phyloP scores from a whole-genome alignment of 2,329 filamentous ascomycete genomes.

The Aspergillus ochraceoroseus region DNA sequence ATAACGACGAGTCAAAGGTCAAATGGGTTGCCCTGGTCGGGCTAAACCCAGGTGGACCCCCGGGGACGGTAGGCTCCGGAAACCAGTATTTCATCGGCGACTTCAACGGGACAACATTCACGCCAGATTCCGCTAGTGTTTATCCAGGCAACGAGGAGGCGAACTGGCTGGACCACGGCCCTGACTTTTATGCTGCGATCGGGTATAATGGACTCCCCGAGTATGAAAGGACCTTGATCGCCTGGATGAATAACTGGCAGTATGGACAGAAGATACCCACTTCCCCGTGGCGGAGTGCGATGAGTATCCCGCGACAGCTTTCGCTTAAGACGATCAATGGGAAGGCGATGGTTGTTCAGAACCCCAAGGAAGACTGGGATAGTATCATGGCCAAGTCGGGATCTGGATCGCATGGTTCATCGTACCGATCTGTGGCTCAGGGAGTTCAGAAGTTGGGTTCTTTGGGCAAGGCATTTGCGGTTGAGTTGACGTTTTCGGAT shows the following conservation, averaged over 20 bases:
- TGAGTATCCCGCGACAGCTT: conserved; percentile 23
- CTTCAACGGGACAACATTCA: conserved; percentile 27
- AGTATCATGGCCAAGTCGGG: conserved; percentile 10
- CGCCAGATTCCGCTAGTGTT: conserved; percentile 18
- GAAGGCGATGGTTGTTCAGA: conserved; percentile 17
- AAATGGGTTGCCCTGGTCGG: conserved; percentile 29
- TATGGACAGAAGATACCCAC: conserved; percentile 25
- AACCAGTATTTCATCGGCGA: conserved; percentile 30
- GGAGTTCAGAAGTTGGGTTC: conserved; percentile 16
- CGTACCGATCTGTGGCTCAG: conserved; percentile 11
- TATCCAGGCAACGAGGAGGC: conserved; percentile 15
- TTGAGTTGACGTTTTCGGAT: conserved; percentile 22
- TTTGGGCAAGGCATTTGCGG: conserved; percentile 19
- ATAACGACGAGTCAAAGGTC: conserved; percentile 14
- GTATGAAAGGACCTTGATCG: conserved; percentile 19
- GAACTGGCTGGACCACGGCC: conserved; percentile 32
- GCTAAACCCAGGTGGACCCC: conserved; percentile 30
- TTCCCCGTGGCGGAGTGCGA: conserved; percentile 27
- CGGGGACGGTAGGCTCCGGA: conserved; percentile 27
- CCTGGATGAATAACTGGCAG: conserved; percentile 34
- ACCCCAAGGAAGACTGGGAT: conserved; percentile 15
- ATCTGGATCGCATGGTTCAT: neutral
- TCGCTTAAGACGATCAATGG: conserved; percentile 19
- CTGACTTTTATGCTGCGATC: conserved; percentile 29
- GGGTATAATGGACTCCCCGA: conserved; percentile 24